phyloP scores from a whole-genome alignment of 805 yeast species.

The Lipomyces starkeyi region DNA sequence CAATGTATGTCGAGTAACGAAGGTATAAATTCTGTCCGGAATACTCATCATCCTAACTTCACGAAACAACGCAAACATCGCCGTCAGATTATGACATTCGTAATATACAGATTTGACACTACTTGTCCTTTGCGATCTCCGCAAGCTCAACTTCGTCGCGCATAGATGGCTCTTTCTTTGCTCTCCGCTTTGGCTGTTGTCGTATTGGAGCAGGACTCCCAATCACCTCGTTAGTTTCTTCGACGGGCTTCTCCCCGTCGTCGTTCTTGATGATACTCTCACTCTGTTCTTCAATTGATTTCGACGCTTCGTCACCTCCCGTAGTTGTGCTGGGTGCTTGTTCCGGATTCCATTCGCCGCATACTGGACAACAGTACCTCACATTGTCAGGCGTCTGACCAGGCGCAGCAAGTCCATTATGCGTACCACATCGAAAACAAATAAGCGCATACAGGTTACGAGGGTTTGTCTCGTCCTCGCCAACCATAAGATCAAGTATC shows the following conservation, averaged over 20 bases:
- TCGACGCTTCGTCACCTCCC: background rate
- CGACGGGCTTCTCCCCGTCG: background rate
- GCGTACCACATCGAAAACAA: conserved; percentile 66
- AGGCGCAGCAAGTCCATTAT: conserved; percentile 84
- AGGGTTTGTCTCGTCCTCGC: conserved; percentile 68
- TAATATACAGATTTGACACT: background rate
- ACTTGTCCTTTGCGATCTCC: background rate
- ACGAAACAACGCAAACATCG: background rate
- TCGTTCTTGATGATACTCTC: conserved; percentile 3
- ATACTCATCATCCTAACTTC: background rate
- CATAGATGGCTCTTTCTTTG: background rate
- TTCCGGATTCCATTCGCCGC: conserved; percentile 52
- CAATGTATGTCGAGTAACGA: background rate
- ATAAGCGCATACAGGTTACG: conserved; percentile 72
- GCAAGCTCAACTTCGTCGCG: background rate
- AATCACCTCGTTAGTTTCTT: conserved; percentile 4
- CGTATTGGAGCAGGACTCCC: conserved; percentile 8
- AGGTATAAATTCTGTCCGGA: background rate
- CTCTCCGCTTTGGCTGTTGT: conserved; percentile 6
- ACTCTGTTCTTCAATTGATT: conserved; percentile 4
- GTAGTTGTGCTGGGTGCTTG: background rate
- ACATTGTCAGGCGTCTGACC: conserved; percentile 59
- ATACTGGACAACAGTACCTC: conserved; percentile 66
- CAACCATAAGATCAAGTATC: conserved; percentile 54
- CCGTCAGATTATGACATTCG: too few species aligned